Conservation (phyloP, 2,329 filamentous ascomycete genomes). For the Aspergillus sp. region DNA sequence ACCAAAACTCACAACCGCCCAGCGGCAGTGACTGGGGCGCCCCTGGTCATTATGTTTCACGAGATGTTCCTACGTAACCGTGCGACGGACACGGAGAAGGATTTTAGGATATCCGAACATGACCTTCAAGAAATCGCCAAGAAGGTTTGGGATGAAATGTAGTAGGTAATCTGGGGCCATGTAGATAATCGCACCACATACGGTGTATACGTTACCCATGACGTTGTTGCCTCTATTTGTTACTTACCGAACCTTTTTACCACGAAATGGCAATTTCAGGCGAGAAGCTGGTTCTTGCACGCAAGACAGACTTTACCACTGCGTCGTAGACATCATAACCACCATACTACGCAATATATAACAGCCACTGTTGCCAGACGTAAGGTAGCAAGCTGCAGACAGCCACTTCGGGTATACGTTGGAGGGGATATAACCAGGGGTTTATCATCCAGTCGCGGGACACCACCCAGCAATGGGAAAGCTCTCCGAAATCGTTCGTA, state of each 20-base stretch:
- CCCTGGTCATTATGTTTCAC: background rate
- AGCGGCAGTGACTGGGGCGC: background rate
- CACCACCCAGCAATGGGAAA: background rate
- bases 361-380: too few relatives aligned
- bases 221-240: too few relatives aligned
- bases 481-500: background rate
- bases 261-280: too few relatives aligned
- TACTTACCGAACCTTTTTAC: too few relatives aligned
- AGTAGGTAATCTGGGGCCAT: too few relatives aligned
- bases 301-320: too few relatives aligned
- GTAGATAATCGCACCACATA: too few relatives aligned
- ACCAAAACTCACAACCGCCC: background rate
- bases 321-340: too few relatives aligned
- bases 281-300: too few relatives aligned
- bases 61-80: background rate
- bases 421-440: background rate
- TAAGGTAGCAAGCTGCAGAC: too few relatives aligned
- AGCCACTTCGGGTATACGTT: background rate
- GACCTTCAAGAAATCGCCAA: background rate
- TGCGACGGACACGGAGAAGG: background rate
- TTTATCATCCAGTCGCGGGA: background rate
- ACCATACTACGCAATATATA: too few relatives aligned
- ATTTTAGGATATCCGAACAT: background rate
- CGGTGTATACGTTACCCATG: too few relatives aligned
- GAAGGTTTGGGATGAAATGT: background rate